Evolutionary conservation across 768 basidiomycete genomes (phyloP), one percentile per base, ranked within the genome.

Genomic region (Serendipita sp.): DNA sequence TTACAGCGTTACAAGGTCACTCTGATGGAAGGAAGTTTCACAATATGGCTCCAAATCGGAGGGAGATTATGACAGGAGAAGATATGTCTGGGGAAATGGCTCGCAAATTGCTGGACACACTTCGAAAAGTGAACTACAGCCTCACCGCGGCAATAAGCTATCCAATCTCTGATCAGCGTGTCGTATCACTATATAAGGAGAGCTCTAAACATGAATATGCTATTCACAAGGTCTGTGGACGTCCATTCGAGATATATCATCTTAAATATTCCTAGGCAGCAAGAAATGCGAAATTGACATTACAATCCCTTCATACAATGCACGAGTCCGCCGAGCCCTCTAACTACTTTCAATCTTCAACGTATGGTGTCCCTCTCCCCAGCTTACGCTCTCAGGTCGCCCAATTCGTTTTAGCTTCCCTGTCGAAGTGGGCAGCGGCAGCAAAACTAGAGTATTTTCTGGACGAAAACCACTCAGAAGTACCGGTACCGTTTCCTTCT

Each of bases 361-460:
- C 26, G 33, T 58, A 24, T 58, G 53, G 53, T 9, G 9, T 58
- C 9, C 26, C 24, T 31, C 4, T 58, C 1, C 53, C 53, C 17
- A 28, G 17, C 28, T n/a, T 34, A 28, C 53, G 53, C 11, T 58
- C 53, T 26, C 53, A 34, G n/a, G 33, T 58, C 53, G 17, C 24
- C 0, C 9, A 13, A 28, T 58, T 58, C 33, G 33, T 58, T 26
- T 31, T 58, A 11, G 3, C 20, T 3, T 58, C 53, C 5, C 9
- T 58, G 9, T 22, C 22, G 33, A 58, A 33, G 30, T 58, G 53
- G 53, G 53, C 53, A n/a, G 31, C 20, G 9, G 53, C 24, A n/a
- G 53, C 53, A 24, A 34, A 34, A 58, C 53, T 58, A 22, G 53
- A 58, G 20, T 58, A 30, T 26, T 58, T 58, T 34, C 26, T 58